Evolutionary conservation across 306 rosid species (phyloP).

Genomic region (Delonix regia): DNA sequence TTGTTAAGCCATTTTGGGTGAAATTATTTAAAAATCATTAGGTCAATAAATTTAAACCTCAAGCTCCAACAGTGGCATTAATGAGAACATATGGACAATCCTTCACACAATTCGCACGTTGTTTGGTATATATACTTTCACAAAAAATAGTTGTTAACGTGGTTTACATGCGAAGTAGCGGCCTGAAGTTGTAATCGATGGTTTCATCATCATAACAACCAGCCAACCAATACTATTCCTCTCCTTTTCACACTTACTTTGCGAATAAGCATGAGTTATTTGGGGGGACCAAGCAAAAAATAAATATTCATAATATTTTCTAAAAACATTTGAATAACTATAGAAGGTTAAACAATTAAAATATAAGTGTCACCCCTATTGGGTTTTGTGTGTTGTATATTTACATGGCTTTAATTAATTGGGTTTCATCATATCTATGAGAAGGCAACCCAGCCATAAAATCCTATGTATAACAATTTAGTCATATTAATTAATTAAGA

Average conservation of each 20-base stretch:
- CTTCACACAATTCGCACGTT: not conserved
- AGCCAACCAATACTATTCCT: too few relatives aligned
- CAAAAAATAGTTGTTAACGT: too few relatives aligned
- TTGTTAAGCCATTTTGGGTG: not conserved
- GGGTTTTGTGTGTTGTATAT: not conserved
- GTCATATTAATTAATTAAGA: slow-evolving; percentile 19
- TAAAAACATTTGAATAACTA: too few relatives aligned
- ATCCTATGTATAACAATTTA: not conserved
- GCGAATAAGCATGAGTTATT: not conserved
- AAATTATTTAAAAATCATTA: not conserved
- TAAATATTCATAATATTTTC: too few relatives aligned
- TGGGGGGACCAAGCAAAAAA: not conserved
- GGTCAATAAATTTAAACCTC: not conserved
- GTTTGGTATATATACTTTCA: too few relatives aligned
- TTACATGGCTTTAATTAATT: not conserved
- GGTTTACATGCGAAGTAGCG: not conserved
- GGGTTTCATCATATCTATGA: not conserved
- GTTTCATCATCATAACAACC: too few relatives aligned
- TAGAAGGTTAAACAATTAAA: too few relatives aligned
- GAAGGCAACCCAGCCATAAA: slow-evolving; percentile 28
- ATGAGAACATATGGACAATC: not conserved
- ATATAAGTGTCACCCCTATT: not conserved
- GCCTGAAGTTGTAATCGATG: too few relatives aligned
- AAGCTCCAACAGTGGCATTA: not conserved
- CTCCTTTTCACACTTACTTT: not conserved